Conservation (phyloP, 2,329 filamentous ascomycete genomes). For the Penicillium concentricum region DNA sequence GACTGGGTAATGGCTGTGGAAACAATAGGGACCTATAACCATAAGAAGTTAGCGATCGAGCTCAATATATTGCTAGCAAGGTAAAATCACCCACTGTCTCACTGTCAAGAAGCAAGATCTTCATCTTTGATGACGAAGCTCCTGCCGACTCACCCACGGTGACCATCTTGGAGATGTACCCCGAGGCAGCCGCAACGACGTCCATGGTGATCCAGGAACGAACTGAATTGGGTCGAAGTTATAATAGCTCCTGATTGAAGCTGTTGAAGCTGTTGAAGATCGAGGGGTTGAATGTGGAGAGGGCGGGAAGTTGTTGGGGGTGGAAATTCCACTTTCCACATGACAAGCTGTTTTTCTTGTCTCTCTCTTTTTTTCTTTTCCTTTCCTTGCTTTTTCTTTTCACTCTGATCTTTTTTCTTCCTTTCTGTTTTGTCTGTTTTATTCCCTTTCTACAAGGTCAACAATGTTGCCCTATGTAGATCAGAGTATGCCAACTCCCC, state of each 20-base stretch:
- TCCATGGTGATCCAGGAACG: constrained; percentile 66
- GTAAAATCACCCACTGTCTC: constrained; percentile 70
- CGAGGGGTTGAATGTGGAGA: constrained; percentile 9
- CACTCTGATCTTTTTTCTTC: constrained; percentile 7
- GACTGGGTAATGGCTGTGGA: constrained; percentile 97
- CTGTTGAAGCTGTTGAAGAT: not conserved
- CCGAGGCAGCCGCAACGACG: constrained; percentile 84
- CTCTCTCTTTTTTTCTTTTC: not conserved
- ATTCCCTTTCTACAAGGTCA: constrained; percentile 4
- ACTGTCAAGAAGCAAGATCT: constrained; percentile 88
- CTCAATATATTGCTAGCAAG: constrained; percentile 9
- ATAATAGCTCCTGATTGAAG: not conserved
- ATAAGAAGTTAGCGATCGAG: constrained; percentile 24
- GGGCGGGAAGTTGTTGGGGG: constrained; percentile 10
- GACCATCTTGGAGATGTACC: constrained; percentile 96
- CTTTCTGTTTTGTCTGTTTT: constrained; percentile 6
- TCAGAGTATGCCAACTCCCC: constrained; percentile 46
- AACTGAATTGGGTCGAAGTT: not conserved
- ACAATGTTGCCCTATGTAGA: constrained; percentile 66
- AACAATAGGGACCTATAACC: constrained; percentile 71
- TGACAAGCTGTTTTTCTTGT: constrained; percentile 12
- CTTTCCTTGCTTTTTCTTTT: not conserved
- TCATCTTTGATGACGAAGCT: constrained; percentile 81
- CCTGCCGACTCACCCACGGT: constrained; percentile 71
- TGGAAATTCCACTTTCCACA: constrained; percentile 9